Conservation (phyloP, 345 rosid species). For the Eucalyptus cloeziana region DNA sequence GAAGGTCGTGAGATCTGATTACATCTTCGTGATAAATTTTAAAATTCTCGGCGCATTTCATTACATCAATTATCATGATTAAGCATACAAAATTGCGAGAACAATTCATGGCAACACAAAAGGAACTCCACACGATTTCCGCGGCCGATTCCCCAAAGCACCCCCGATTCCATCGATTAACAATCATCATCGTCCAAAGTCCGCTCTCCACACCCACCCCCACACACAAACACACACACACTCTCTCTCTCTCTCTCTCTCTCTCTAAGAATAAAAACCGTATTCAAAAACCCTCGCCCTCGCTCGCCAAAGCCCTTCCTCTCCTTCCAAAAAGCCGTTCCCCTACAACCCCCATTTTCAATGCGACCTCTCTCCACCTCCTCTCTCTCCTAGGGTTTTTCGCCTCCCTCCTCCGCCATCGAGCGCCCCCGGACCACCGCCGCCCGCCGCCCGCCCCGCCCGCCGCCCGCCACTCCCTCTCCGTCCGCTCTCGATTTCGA, state of each 20-base stretch:
- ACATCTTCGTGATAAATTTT: rapidly evolving
- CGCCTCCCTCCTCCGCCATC: background rate
- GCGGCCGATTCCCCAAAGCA: background rate
- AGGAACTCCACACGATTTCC: background rate
- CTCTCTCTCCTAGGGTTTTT: background rate
- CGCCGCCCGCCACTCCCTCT: background rate
- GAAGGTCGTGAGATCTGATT: rapidly evolving
- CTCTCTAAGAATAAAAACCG: background rate
- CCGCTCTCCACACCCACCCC: background rate
- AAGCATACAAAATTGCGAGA: background rate
- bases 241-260: background rate
- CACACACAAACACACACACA: background rate
- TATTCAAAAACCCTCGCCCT: slow-evolving; percentile 37
- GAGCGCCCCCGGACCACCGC: background rate
- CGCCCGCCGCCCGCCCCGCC: background rate
- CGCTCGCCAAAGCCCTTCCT: slow-evolving; percentile 9
- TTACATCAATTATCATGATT: background rate
- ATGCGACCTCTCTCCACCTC: background rate
- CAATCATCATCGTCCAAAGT: background rate
- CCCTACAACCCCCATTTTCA: background rate
- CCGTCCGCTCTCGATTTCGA: background rate
- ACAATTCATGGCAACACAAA: background rate
- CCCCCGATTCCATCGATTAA: background rate
- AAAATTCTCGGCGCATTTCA: rapidly evolving
- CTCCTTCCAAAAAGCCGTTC: background rate